Percentiles rank a stretch among this genome's conserved stretches.
Conservation (phyloP, 2,329 filamentous ascomycete species). For the Calonectria hawksworthii region DNA sequence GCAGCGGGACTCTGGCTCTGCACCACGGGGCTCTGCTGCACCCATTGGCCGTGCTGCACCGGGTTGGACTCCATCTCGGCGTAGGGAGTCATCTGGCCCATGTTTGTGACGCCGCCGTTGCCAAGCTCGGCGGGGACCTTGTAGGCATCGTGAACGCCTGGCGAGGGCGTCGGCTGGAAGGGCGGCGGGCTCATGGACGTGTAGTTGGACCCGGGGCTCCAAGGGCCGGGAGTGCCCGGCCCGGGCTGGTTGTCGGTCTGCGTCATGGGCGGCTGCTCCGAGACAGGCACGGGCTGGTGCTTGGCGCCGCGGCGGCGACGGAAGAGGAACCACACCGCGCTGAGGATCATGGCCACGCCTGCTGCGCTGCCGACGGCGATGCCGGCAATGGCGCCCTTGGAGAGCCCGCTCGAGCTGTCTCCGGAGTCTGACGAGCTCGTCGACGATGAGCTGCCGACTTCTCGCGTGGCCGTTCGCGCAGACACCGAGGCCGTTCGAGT, state of each 20-base stretch:
- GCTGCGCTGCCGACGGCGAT: constrained; percentile 57
- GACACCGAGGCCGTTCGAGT: constrained; percentile 61
- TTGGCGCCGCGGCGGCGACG: constrained; percentile 39
- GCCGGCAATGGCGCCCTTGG: constrained; percentile 59
- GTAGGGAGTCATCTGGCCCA: not conserved
- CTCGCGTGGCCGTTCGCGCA: constrained; percentile 65
- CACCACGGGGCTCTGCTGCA: not conserved
- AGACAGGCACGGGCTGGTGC: constrained; percentile 11
- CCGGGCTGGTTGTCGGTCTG: constrained; percentile 39
- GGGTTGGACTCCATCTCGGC: not conserved
- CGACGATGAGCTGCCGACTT: constrained; percentile 41
- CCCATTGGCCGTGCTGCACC: not conserved
- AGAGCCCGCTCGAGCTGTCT: constrained; percentile 1
- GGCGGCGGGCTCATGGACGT: constrained; percentile 33
- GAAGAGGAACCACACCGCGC: constrained; percentile 49
- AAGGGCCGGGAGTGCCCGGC: constrained; percentile 37
- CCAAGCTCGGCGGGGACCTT: constrained; percentile 44
- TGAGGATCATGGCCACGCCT: constrained; percentile 45
- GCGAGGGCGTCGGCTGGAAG: constrained; percentile 31
- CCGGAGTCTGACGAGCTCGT: not conserved
- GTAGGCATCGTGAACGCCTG: constrained; percentile 31
- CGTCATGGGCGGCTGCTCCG: constrained; percentile 39
- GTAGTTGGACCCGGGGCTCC: constrained; percentile 43
- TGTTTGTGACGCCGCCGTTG: not conserved
- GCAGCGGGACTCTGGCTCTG: not conserved